A percentile compares a stretch with the other conserved stretches of the same genome.
Evolutionary conservation across 2,329 filamentous ascomycete genomes (phyloP).

Genomic region (Colletotrichum echinochloae): DNA sequence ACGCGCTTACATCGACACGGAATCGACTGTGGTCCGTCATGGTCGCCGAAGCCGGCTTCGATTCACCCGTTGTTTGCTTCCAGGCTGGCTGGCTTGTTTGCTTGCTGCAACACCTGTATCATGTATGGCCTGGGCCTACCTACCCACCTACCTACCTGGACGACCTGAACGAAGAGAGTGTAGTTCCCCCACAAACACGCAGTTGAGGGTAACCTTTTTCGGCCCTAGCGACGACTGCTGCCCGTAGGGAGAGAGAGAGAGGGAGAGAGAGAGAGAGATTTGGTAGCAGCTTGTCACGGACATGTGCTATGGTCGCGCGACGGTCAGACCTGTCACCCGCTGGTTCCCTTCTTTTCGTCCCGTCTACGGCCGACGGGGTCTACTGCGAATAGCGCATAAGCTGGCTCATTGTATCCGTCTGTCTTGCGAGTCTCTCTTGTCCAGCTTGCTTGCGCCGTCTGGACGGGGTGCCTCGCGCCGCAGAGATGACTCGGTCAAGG

Average conservation of each 20-base stretch:
- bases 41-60: neutral
- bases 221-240: conserved; percentile 20
- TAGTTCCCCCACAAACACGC: conserved; percentile 34
- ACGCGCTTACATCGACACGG: neutral
- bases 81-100: neutral
- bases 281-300: neutral
- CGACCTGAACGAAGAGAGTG: neutral
- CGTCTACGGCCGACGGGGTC: conserved; percentile 16
- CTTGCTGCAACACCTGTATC: neutral
- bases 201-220: conserved; percentile 21
- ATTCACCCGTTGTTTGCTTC: conserved; percentile 19
- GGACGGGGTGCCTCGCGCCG: conserved; percentile 22
- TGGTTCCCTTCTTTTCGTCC: conserved; percentile 14
- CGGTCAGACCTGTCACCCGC: conserved; percentile 22
- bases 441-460: conserved; percentile 16
- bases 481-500: conserved; percentile 14
- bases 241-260: too few species aligned
- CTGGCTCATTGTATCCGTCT: neutral
- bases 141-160: neutral
- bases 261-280: too few species aligned
- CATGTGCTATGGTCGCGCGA: conserved; percentile 14
- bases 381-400: too few species aligned
- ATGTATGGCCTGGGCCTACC: too few species aligned
- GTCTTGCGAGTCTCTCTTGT: conserved; percentile 7
- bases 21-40: conserved; percentile 6